Conservation (phyloP, 2,329 filamentous ascomycete genomes). For the Venturiaceae sp. region DNA sequence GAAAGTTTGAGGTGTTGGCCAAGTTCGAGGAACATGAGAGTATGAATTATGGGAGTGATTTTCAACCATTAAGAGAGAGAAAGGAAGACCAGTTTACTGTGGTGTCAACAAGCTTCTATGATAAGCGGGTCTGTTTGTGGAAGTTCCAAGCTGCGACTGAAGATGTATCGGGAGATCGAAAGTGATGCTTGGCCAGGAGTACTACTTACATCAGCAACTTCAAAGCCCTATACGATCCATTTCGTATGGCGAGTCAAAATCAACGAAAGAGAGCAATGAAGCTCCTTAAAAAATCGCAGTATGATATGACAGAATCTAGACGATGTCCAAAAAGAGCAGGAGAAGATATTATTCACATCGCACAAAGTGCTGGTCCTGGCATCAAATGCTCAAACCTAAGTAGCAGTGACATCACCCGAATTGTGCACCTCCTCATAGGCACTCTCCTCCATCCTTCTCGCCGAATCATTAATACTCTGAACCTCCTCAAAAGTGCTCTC, state of each 20-base stretch:
- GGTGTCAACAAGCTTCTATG: conserved; percentile 70
- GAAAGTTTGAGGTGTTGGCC: conserved; percentile 55
- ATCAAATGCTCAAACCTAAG: too few relatives aligned
- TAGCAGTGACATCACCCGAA: not conserved
- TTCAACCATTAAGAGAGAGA: conserved; percentile 32
- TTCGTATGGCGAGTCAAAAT: too few relatives aligned
- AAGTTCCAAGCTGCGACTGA: not conserved
- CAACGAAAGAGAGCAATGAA: too few relatives aligned
- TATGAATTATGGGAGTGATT: conserved; percentile 90
- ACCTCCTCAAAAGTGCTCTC: conserved; percentile 6
- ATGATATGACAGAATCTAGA: too few relatives aligned
- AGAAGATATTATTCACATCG: too few relatives aligned
- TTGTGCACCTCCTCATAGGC: not conserved
- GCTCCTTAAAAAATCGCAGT: too few relatives aligned
- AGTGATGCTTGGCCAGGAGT: too few relatives aligned
- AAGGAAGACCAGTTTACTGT: conserved; percentile 28
- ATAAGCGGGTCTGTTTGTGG: conserved; percentile 62
- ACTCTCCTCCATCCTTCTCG: not conserved
- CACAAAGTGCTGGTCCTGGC: too few relatives aligned
- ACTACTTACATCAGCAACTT: too few relatives aligned
- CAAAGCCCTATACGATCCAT: too few relatives aligned
- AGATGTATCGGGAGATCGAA: too few relatives aligned
- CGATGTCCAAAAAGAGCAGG: too few relatives aligned
- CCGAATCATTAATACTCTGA: not conserved
- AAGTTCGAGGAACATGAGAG: conserved; percentile 79